These are phyloP conservation scores for Rhododendron ovatum DNA, from an alignment of 148 eudicot species.

Conservation along the genomic window DNA sequence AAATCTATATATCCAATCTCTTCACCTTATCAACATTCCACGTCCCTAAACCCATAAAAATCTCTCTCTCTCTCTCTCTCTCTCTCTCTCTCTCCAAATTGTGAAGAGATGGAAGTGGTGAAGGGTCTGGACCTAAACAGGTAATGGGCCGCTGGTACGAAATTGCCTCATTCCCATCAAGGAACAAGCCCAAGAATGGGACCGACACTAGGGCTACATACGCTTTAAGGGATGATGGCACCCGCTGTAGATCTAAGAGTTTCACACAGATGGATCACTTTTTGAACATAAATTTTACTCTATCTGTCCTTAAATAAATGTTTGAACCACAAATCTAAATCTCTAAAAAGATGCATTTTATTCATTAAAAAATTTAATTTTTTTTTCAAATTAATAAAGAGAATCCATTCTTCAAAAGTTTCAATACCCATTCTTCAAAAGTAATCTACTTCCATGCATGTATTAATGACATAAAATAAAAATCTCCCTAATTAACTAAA, in stretches of 20 bases:
- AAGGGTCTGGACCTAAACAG: constrained; percentile 51
- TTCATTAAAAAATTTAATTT: no score
- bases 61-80: neutral
- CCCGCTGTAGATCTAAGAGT: neutral
- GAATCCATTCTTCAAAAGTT: no score
- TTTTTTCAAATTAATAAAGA: no score
- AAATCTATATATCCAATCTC: neutral
- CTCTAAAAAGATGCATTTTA: no score
- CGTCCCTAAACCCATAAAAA: neutral
- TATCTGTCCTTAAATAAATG: no score
- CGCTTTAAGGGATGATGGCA: constrained; percentile 59
- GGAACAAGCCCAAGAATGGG: constrained; percentile 72
- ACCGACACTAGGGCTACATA: constrained; percentile 80
- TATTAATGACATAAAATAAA: no score
- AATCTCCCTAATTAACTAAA: no score
- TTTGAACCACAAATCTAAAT: no score
- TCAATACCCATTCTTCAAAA: no score
- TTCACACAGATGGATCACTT: no score
- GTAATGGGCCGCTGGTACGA: constrained; percentile 98
- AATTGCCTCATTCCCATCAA: constrained; percentile 72
- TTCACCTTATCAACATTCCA: neutral
- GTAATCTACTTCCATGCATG: no score
- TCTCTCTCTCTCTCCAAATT: neutral
- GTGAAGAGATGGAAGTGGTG: constrained; percentile 58
- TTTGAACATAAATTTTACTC: no score